Evolutionary conservation across 768 basidiomycete species (phyloP).

Genomic region (Pisolithus microcarpus): DNA sequence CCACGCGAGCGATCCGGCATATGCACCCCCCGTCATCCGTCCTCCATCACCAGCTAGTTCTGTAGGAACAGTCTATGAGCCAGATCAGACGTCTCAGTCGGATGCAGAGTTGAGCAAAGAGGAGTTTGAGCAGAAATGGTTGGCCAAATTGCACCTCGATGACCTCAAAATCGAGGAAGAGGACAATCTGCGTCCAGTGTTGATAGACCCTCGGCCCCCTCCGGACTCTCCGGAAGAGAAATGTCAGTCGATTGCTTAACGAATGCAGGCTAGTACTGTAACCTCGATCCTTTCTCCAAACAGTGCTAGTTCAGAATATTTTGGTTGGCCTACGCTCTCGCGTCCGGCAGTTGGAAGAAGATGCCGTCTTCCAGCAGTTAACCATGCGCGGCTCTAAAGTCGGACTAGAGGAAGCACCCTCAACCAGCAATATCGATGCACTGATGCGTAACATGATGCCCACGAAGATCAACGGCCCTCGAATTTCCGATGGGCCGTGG

Average conservation of each 20-base stretch:
- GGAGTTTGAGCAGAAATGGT: too few relatives aligned
- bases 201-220: constrained; percentile 27
- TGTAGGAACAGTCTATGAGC: too few relatives aligned
- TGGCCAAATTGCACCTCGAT: constrained; percentile 28
- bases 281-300: constrained; percentile 1
- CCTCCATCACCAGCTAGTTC: too few relatives aligned
- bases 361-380: constrained; percentile 36
- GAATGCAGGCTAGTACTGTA: neutral
- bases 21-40: too few relatives aligned
- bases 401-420: constrained; percentile 29
- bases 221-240: constrained; percentile 32
- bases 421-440: constrained; percentile 30
- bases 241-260: constrained; percentile 23
- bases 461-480: constrained; percentile 12
- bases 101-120: too few relatives aligned
- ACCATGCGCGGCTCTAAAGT: constrained; percentile 31
- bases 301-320: constrained; percentile 33
- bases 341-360: constrained; percentile 36
- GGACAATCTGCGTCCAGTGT: constrained; percentile 22
- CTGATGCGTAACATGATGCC: constrained; percentile 38
- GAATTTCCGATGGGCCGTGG: constrained; percentile 26
- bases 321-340: constrained; percentile 31
- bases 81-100: too few relatives aligned
- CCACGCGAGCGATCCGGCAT: too few relatives aligned
- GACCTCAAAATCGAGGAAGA: constrained; percentile 33